Evolutionary conservation across 179 eudicot genomes (phyloP).

Genomic region (Nepenthes alata): DNA sequence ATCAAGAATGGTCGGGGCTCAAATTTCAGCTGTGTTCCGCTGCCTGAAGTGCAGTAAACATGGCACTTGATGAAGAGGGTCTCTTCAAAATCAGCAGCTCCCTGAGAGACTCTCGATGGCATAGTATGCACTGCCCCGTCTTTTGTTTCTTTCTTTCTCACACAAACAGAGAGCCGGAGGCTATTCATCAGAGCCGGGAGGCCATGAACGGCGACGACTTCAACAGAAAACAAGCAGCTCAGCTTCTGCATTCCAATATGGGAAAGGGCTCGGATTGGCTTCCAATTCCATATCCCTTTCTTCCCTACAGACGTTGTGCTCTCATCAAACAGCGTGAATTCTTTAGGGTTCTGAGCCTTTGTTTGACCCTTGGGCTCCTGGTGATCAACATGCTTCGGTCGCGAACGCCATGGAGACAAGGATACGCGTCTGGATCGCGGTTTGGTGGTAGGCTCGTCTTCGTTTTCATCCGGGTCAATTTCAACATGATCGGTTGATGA

Average conservation of each 20-base stretch:
- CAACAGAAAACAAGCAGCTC: slow-evolving; percentile 81
- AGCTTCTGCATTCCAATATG: slow-evolving; percentile 85
- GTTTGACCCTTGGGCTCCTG: slow-evolving; percentile 7
- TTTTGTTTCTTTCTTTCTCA: slow-evolving; percentile 76
- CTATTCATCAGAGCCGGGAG: slow-evolving; percentile 88
- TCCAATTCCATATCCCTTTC: slow-evolving; percentile 92
- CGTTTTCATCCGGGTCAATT: slow-evolving; percentile 3
- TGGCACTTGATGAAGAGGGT: slow-evolving; percentile 71
- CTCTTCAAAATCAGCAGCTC: slow-evolving; percentile 94
- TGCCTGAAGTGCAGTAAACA: slow-evolving; percentile 49
- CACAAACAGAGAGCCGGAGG: slow-evolving; percentile 72
- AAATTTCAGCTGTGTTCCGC: slow-evolving; percentile 38
- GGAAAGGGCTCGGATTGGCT: slow-evolving; percentile 76
- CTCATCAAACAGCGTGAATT: slow-evolving; percentile 25
- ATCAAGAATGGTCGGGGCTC: slow-evolving; percentile 74
- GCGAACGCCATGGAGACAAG: slow-evolving; percentile 76
- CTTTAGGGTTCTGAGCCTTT: slow-evolving; percentile 1
- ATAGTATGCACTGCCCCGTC: slow-evolving; percentile 89
- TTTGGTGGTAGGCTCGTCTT: slow-evolving; percentile 28
- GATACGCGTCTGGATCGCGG: slow-evolving; percentile 72
- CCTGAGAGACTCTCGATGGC: slow-evolving; percentile 89
- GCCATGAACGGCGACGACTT: slow-evolving; percentile 72
- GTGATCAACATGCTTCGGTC: slow-evolving; percentile 33
- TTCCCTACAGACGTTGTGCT: slow-evolving; percentile 26
- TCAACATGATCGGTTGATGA: slow-evolving; percentile 29